Evolutionary conservation across 352 stramenopile species (phyloP).

Genomic region (Plasmopara viticola): DNA sequence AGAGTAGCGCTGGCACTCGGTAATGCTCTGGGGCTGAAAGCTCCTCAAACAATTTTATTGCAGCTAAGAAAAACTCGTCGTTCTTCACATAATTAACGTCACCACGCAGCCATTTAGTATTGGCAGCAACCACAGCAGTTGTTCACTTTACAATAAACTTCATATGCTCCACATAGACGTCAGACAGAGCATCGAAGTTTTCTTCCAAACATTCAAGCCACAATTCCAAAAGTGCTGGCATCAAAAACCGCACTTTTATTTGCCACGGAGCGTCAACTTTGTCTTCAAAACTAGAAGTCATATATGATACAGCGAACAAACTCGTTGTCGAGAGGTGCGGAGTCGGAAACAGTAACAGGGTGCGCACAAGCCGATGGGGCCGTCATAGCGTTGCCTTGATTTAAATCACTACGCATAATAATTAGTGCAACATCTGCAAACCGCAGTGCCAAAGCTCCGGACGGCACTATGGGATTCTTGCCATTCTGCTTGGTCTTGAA

Average conservation of each 20-base stretch:
- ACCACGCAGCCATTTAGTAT: slow-evolving; percentile 17
- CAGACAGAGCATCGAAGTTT: slow-evolving; percentile 42
- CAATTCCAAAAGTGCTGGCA: slow-evolving; percentile 57
- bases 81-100: slow-evolving; percentile 15
- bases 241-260: slow-evolving; percentile 52
- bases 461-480: slow-evolving; percentile 39
- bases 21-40: slow-evolving; percentile 38
- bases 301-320: slow-evolving; percentile 25
- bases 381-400: not conserved
- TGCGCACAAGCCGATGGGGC: slow-evolving; percentile 18
- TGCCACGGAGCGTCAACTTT: slow-evolving; percentile 52
- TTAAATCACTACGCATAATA: slow-evolving; percentile 36
- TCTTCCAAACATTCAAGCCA: slow-evolving; percentile 70
- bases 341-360: slow-evolving; percentile 47
- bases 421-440: slow-evolving; percentile 60
- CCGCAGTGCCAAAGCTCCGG: slow-evolving; percentile 43
- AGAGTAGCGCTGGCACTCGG: slow-evolving; percentile 38
- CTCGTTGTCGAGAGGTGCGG: slow-evolving; percentile 29
- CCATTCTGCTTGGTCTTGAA: slow-evolving; percentile 25
- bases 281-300: slow-evolving; percentile 11
- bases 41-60: slow-evolving; percentile 48
- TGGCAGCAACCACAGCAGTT: slow-evolving; percentile 50
- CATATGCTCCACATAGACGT: slow-evolving; percentile 69
- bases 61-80: slow-evolving; percentile 25
- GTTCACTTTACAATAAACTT: slow-evolving; percentile 69